phyloP scores from a whole-genome alignment of 2,329 filamentous ascomycete genomes.

The Colletotrichum costaricense region DNA sequence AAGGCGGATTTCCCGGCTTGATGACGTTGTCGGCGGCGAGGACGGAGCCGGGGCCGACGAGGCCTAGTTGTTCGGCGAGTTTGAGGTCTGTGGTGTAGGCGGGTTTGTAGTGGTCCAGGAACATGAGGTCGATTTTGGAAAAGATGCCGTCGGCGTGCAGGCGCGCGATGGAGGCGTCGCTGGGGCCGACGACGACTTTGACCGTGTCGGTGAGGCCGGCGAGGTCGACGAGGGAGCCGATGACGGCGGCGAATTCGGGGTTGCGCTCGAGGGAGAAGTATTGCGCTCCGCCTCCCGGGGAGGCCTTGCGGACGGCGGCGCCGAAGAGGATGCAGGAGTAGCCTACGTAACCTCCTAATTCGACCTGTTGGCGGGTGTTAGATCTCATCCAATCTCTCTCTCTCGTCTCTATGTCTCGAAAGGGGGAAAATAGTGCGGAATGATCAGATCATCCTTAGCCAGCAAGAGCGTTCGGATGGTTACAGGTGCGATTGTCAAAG shows the following conservation, averaged over 20 bases:
- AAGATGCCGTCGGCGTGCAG: slow-evolving; percentile 66
- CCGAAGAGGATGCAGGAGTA: slow-evolving; percentile 85
- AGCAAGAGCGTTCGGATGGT: not conserved
- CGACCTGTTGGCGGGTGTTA: slow-evolving; percentile 57
- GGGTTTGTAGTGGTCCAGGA: slow-evolving; percentile 85
- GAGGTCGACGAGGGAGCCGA: slow-evolving; percentile 75
- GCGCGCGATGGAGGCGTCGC: slow-evolving; percentile 72
- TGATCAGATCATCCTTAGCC: too few species aligned
- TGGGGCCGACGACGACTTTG: slow-evolving; percentile 76
- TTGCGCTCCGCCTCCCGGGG: slow-evolving; percentile 71
- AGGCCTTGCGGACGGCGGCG: slow-evolving; percentile 68
- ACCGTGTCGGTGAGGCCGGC: slow-evolving; percentile 79
- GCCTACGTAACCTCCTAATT: slow-evolving; percentile 84
- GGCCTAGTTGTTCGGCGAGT: slow-evolving; percentile 76
- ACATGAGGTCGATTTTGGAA: slow-evolving; percentile 75
- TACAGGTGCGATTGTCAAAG: not conserved
- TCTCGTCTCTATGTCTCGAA: not conserved
- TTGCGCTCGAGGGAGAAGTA: slow-evolving; percentile 82
- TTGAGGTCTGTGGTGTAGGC: slow-evolving; percentile 81
- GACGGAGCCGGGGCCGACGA: slow-evolving; percentile 72
- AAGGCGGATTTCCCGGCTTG: slow-evolving; percentile 77
- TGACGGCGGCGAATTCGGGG: slow-evolving; percentile 78
- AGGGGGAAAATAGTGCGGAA: too few species aligned
- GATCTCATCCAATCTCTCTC: too few species aligned
- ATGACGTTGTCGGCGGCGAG: slow-evolving; percentile 78